Evolutionary conservation across 2,329 filamentous ascomycete species (phyloP).

Genomic region (Fusarium compactum): DNA sequence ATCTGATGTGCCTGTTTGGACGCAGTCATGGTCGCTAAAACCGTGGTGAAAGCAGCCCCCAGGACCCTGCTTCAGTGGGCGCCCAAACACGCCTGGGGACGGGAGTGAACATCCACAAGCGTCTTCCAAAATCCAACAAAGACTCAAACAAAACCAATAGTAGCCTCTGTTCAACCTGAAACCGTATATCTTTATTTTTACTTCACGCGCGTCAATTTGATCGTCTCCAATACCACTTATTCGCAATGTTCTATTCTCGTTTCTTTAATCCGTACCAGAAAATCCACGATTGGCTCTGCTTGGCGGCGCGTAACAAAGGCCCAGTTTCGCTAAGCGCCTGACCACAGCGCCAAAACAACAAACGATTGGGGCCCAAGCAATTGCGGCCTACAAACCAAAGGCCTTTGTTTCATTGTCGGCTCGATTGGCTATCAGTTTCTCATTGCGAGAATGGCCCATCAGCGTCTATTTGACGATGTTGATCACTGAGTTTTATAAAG

Average conservation of each 20-base stretch:
- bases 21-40: too few species aligned
- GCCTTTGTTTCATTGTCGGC: constrained; percentile 16
- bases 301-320: constrained; percentile 25
- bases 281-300: constrained; percentile 20
- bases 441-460: background rate
- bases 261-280: constrained; percentile 13
- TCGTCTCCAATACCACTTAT: background rate
- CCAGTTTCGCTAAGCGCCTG: constrained; percentile 45
- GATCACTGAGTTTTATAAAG: constrained; percentile 26
- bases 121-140: background rate
- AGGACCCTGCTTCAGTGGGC: background rate
- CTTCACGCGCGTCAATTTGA: background rate
- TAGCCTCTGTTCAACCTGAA: background rate
- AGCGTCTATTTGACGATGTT: constrained; percentile 15
- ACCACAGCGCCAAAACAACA: constrained; percentile 29
- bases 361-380: constrained; percentile 39
- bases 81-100: background rate
- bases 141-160: background rate
- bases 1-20: too few species aligned
- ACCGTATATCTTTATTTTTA: constrained; percentile 5
- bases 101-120: background rate
- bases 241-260: constrained; percentile 27
- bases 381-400: constrained; percentile 16
- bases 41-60: background rate
- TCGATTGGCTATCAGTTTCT: constrained; percentile 36